These are phyloP conservation scores for Echeveria elegans DNA, from an alignment of 164 flowering plant genomes.

Conservation along the genomic window DNA sequence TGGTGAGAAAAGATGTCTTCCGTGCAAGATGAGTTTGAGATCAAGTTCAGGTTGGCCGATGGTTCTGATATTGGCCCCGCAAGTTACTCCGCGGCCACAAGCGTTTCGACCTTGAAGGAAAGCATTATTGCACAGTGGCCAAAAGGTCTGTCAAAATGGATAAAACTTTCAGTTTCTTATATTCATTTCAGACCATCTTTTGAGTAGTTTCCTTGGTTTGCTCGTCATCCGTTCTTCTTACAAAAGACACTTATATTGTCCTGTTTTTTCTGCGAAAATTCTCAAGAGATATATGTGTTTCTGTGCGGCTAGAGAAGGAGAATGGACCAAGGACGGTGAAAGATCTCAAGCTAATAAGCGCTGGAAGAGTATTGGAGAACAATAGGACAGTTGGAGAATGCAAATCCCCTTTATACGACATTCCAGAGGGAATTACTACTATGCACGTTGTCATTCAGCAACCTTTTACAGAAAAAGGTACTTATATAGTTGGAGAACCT, in stretches of 20 bases:
- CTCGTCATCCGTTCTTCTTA: too few relatives aligned
- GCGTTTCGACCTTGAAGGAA: constrained; percentile 6
- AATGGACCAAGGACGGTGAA: constrained; percentile 31
- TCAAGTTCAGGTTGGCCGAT: constrained; percentile 8
- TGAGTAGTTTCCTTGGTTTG: too few relatives aligned
- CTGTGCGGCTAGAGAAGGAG: constrained; percentile 17
- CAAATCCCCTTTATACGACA: constrained; percentile 34
- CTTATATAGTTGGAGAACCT: neutral
- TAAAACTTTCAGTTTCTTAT: neutral
- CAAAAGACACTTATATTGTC: neutral
- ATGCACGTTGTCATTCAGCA: constrained; percentile 52
- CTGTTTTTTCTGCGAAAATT: neutral
- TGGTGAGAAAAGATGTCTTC: constrained; percentile 2
- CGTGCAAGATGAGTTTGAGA: constrained; percentile 6
- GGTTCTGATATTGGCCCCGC: constrained; percentile 8
- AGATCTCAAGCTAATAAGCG: constrained; percentile 37
- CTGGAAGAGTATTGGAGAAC: constrained; percentile 41
- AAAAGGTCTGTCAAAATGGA: constrained; percentile 1
- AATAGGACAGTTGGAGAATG: constrained; percentile 36
- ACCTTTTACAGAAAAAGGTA: constrained; percentile 21
- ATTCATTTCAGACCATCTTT: neutral
- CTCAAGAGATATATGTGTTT: neutral
- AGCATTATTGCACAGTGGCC: constrained; percentile 8
- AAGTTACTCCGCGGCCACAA: constrained; percentile 3
- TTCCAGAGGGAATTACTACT: constrained; percentile 33